phyloP scores from a whole-genome alignment of 2,329 filamentous ascomycete genomes.

The Annulohypoxylon truncatum region DNA sequence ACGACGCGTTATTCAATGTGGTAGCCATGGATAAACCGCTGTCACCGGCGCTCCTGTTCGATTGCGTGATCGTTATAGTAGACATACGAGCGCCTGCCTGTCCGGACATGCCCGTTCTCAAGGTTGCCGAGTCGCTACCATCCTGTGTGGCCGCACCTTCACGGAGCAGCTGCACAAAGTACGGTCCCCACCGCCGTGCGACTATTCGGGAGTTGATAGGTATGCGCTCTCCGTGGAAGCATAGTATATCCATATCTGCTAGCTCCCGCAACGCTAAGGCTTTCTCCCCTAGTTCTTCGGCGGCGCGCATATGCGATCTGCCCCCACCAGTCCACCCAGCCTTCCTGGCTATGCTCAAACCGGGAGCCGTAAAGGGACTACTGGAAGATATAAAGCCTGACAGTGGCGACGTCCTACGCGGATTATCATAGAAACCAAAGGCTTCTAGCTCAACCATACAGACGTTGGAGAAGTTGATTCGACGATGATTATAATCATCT shows the following conservation, averaged over 20 bases:
- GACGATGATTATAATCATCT: slow-evolving; percentile 97
- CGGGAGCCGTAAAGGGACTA: slow-evolving; percentile 70
- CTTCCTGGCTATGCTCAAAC: slow-evolving; percentile 67
- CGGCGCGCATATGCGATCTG: slow-evolving; percentile 78
- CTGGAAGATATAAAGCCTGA: slow-evolving; percentile 89
- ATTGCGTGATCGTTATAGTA: slow-evolving; percentile 84
- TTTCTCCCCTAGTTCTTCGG: slow-evolving; percentile 86
- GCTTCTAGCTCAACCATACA: slow-evolving; percentile 98
- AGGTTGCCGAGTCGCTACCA: slow-evolving; percentile 78
- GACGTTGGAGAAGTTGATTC: slow-evolving; percentile 96
- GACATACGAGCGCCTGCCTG: slow-evolving; percentile 77
- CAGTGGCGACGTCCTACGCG: slow-evolving; percentile 79
- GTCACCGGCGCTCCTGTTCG: slow-evolving; percentile 63
- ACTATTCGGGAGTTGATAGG: slow-evolving; percentile 93
- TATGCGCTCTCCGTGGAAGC: slow-evolving; percentile 89
- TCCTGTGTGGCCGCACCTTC: slow-evolving; percentile 81
- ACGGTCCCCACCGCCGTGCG: slow-evolving; percentile 90
- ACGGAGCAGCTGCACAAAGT: slow-evolving; percentile 90
- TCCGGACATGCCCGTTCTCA: slow-evolving; percentile 71
- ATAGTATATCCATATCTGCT: slow-evolving; percentile 95
- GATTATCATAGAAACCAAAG: slow-evolving; percentile 97
- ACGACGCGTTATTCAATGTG: slow-evolving; percentile 51
- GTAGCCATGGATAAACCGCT: slow-evolving; percentile 61
- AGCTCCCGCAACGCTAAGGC: slow-evolving; percentile 85
- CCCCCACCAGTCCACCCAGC: slow-evolving; percentile 78